phyloP scores from a whole-genome alignment of 805 yeast genomes.

The Saccharomycopsis sp. region DNA sequence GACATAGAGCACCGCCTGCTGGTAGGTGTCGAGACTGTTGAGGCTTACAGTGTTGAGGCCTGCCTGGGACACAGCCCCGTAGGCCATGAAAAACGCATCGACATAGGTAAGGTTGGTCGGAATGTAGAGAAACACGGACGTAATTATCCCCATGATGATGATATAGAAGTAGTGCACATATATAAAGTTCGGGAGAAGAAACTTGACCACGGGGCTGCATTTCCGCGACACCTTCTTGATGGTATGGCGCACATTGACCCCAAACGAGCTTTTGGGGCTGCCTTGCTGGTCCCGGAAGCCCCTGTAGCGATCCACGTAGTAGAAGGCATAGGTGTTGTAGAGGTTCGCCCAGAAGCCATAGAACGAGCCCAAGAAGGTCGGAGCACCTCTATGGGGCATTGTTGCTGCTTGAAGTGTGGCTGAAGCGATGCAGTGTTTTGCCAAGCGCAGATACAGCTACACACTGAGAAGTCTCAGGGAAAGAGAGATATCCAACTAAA shows the following conservation, averaged over 20 bases:
- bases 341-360: neutral
- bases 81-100: slow-evolving; percentile 70
- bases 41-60: slow-evolving; percentile 79
- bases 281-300: neutral
- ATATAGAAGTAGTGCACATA: slow-evolving; percentile 74
- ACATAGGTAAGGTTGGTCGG: slow-evolving; percentile 57
- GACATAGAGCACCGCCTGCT: slow-evolving; percentile 68
- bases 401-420: too few relatives aligned
- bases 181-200: slow-evolving; percentile 35
- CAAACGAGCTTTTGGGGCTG: neutral
- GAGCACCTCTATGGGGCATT: neutral
- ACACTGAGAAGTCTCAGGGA: too few relatives aligned
- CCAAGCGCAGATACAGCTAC: too few relatives aligned
- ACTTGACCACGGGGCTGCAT: slow-evolving; percentile 3
- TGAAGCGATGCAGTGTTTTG: neutral
- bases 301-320: neutral
- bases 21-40: slow-evolving; percentile 61
- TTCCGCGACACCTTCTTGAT: neutral
- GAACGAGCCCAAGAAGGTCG: neutral
- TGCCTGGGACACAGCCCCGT: slow-evolving; percentile 83
- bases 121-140: slow-evolving; percentile 76
- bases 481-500: too few relatives aligned
- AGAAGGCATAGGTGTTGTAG: neutral
- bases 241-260: neutral
- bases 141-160: slow-evolving; percentile 47